These are phyloP conservation scores for Penicillium occitanis DNA, from an alignment of 2,329 filamentous ascomycete genomes.

Conservation along the genomic window DNA sequence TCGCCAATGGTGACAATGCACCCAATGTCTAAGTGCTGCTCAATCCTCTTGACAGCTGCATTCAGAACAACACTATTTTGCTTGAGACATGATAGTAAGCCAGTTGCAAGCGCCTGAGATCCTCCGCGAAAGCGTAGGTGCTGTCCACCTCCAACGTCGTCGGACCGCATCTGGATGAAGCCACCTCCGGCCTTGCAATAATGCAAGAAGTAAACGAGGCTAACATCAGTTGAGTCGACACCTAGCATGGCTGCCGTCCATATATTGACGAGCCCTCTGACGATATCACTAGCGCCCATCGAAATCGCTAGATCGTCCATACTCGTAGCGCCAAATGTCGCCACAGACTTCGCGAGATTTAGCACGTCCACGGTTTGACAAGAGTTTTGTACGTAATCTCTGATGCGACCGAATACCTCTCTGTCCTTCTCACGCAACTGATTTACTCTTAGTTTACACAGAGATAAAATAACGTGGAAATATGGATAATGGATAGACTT, in stretches of 20 bases:
- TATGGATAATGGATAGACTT: not conserved
- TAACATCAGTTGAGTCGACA: constrained; percentile 51
- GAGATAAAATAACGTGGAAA: too few species aligned
- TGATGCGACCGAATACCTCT: too few species aligned
- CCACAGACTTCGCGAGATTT: too few species aligned
- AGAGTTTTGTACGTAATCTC: too few species aligned
- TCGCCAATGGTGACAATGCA: not conserved
- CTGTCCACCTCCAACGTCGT: constrained; percentile 55
- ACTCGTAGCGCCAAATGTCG: too few species aligned
- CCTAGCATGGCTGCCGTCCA: constrained; percentile 55
- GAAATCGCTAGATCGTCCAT: too few species aligned
- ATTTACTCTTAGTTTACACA: too few species aligned
- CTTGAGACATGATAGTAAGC: constrained; percentile 28
- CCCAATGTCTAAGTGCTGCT: not conserved
- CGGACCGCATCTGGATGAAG: constrained; percentile 54
- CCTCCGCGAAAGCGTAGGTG: constrained; percentile 45
- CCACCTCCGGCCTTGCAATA: constrained; percentile 57
- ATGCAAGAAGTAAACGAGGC: constrained; percentile 56
- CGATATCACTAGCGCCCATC: too few species aligned
- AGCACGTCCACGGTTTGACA: too few species aligned
- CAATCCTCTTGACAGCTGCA: not conserved
- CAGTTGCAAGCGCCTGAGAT: constrained; percentile 33
- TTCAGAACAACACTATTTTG: not conserved
- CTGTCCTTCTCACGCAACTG: too few species aligned
- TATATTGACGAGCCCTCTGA: too few species aligned